phyloP scores from a whole-genome alignment of 2,329 filamentous ascomycete species.

The Cercospora sesami region DNA sequence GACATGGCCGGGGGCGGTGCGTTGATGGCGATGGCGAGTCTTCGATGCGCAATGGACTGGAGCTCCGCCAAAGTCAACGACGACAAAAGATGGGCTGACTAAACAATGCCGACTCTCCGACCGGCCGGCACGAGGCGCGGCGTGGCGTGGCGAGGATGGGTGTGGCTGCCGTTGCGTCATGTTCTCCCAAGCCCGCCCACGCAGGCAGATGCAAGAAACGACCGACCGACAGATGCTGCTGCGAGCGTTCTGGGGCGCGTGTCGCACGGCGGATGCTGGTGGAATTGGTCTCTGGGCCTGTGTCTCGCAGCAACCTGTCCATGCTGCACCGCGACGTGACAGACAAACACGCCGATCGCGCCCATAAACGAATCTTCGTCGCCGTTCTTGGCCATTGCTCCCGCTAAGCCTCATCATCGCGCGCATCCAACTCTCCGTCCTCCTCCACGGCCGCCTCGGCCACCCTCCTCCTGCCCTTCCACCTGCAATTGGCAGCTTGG shows the following conservation, averaged over 20 bases:
- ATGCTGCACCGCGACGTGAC: background rate
- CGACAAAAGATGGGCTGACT: background rate
- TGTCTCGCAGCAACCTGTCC: background rate
- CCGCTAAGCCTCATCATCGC: constrained; percentile 8
- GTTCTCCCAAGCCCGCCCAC: background rate
- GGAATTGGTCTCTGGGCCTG: background rate
- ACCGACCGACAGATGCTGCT: background rate
- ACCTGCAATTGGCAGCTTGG: constrained; percentile 2
- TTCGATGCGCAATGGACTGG: background rate
- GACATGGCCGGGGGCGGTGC: constrained; percentile 43
- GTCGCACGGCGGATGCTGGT: background rate
- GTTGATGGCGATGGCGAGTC: constrained; percentile 13
- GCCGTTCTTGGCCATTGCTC: constrained; percentile 12
- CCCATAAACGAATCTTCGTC: background rate
- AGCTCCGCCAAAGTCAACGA: background rate
- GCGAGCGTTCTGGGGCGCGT: background rate
- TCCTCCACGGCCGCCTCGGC: background rate
- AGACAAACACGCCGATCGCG: background rate
- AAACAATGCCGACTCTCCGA: background rate
- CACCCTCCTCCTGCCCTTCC: background rate
- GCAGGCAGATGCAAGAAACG: background rate
- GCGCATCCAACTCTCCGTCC: background rate
- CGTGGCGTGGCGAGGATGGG: background rate
- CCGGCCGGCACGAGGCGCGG: background rate
- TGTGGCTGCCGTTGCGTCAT: background rate